These are phyloP conservation scores for Annona cherimola DNA, from an alignment of 164 flowering plant species.

Conservation along the genomic window DNA sequence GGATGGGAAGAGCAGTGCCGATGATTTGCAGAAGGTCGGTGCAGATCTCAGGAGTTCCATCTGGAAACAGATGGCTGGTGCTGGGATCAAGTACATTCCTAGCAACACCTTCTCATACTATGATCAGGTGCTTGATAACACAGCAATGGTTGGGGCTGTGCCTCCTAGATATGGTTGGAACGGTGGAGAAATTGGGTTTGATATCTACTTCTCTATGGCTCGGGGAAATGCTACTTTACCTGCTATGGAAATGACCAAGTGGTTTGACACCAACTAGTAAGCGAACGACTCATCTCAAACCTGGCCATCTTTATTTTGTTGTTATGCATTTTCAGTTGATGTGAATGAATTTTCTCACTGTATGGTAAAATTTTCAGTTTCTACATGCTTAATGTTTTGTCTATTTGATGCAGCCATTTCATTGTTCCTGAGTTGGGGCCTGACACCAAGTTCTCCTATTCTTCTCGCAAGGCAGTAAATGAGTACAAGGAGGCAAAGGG, in stretches of 20 bases:
- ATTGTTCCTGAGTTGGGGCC: slow-evolving; percentile 30
- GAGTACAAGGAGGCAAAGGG: slow-evolving; percentile 31
- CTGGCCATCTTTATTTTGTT: background rate
- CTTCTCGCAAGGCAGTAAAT: slow-evolving; percentile 27
- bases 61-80: slow-evolving; percentile 74
- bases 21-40: slow-evolving; percentile 59
- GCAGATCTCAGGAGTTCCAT: slow-evolving; percentile 61
- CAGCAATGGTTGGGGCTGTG: slow-evolving; percentile 75
- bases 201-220: slow-evolving; percentile 70
- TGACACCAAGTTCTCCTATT: slow-evolving; percentile 25
- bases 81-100: slow-evolving; percentile 68
- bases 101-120: slow-evolving; percentile 74
- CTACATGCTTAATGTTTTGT: background rate
- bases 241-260: slow-evolving; percentile 92
- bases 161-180: slow-evolving; percentile 61
- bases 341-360: background rate
- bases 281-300: slow-evolving; percentile 12
- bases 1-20: slow-evolving; percentile 69
- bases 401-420: slow-evolving; percentile 21
- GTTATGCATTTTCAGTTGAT: background rate
- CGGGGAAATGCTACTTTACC: slow-evolving; percentile 73
- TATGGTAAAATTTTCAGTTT: background rate
- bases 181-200: slow-evolving; percentile 76
- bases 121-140: slow-evolving; percentile 68
- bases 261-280: slow-evolving; percentile 90